These are phyloP conservation scores for Tanacetum coccineum DNA, from an alignment of 129 eudicot genomes.

Conservation along the genomic window DNA sequence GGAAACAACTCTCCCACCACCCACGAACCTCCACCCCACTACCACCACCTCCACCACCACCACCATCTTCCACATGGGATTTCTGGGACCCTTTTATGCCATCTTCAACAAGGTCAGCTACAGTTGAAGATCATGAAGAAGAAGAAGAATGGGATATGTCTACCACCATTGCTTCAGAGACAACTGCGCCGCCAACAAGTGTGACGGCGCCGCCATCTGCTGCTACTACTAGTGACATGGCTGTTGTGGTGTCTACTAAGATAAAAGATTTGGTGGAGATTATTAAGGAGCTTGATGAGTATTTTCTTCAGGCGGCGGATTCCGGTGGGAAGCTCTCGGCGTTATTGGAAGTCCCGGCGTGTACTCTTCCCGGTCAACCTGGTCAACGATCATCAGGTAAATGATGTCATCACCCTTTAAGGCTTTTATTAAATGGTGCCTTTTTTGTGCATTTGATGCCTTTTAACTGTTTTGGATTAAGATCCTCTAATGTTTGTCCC, in stretches of 20 bases:
- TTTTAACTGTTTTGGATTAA: too few species aligned
- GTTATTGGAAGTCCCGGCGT: constrained; percentile 62
- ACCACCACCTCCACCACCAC: constrained; percentile 60
- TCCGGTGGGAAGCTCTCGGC: constrained; percentile 62
- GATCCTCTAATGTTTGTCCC: too few species aligned
- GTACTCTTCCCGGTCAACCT: constrained; percentile 48
- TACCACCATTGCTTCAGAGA: constrained; percentile 44
- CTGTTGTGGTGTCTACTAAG: constrained; percentile 65
- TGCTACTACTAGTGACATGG: constrained; percentile 47
- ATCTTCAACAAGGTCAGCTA: constrained; percentile 50
- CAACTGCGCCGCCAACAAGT: constrained; percentile 41
- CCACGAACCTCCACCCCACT: constrained; percentile 45
- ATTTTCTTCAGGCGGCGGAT: constrained; percentile 73
- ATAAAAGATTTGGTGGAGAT: constrained; percentile 72
- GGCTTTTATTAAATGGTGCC: too few species aligned
- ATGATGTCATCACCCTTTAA: not conserved
- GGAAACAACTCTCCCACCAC: constrained; percentile 64
- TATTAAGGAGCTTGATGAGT: constrained; percentile 77
- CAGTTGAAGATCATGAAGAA: constrained; percentile 30
- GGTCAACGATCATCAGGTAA: constrained; percentile 61
- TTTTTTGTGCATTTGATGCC: too few species aligned
- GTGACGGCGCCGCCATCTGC: constrained; percentile 55
- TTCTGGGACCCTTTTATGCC: constrained; percentile 97
- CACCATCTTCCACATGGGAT: constrained; percentile 68
- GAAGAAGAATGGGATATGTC: constrained; percentile 64